Evolutionary conservation across 148 eudicot genomes (phyloP).

Genomic region (Drosera capensis): DNA sequence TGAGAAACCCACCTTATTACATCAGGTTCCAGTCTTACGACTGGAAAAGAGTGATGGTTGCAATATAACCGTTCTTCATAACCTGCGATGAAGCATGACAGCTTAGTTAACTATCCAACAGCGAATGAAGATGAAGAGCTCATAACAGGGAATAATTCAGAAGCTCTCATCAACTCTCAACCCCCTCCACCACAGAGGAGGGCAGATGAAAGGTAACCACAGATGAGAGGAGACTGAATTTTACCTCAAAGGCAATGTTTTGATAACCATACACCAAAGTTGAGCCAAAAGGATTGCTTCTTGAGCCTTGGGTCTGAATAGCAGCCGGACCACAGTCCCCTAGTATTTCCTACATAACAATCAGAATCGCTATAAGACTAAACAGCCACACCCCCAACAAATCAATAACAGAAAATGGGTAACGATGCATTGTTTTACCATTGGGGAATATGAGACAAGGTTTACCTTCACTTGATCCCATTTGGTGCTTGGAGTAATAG

Average conservation of each 20-base stretch:
- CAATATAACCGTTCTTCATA: conserved; percentile 90
- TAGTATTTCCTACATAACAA: conserved; percentile 57
- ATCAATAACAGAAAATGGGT: too few relatives aligned
- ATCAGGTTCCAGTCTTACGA: conserved; percentile 32
- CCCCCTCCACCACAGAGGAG: too few relatives aligned
- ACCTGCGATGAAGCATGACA: conserved; percentile 34
- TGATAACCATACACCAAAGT: conserved; percentile 94
- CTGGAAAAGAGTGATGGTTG: conserved; percentile 85
- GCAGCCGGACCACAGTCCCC: conserved; percentile 96
- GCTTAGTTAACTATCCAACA: too few relatives aligned
- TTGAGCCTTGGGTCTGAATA: conserved; percentile 86
- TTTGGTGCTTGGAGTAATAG: conserved; percentile 78
- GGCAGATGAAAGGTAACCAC: too few relatives aligned
- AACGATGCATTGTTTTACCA: too few relatives aligned
- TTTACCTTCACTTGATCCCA: conserved; percentile 98
- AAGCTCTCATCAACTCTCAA: too few relatives aligned
- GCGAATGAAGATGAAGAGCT: too few relatives aligned
- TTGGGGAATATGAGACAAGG: not conserved
- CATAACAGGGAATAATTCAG: not conserved
- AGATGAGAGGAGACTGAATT: not conserved
- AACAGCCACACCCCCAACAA: not conserved
- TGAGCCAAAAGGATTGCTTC: conserved; percentile 89
- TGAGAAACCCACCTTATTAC: conserved; percentile 6
- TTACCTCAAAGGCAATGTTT: conserved; percentile 89
- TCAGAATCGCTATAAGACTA: not conserved